Evolutionary conservation across 352 stramenopile genomes (phyloP).

Genomic region (Globisporangium spinosum): DNA sequence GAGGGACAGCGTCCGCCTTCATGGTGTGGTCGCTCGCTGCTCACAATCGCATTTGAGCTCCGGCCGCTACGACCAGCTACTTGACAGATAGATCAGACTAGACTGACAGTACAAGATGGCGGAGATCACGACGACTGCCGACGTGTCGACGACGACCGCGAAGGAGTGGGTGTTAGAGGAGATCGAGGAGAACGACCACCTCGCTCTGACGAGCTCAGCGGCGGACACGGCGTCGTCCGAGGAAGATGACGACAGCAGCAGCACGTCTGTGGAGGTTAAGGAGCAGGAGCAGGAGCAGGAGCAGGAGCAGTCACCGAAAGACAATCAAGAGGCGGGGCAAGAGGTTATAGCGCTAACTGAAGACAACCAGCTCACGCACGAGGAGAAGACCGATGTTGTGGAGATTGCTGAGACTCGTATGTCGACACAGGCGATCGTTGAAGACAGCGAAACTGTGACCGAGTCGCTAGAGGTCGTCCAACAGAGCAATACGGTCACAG

Average conservation of each 20-base stretch:
- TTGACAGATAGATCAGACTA: background rate
- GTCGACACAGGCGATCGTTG: background rate
- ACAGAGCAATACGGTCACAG: background rate
- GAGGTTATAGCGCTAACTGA: background rate
- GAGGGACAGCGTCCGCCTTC: background rate
- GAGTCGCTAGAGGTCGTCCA: background rate
- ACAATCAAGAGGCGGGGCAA: background rate
- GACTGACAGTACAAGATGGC: background rate
- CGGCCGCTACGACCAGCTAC: background rate
- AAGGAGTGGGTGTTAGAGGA: background rate
- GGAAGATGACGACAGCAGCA: conserved; percentile 11
- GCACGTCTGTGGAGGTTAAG: background rate
- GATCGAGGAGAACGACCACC: background rate
- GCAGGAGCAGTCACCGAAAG: background rate
- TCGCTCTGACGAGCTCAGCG: background rate
- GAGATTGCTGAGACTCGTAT: background rate
- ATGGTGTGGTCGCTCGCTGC: background rate
- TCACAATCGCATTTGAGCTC: conserved; percentile 11
- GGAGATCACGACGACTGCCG: background rate
- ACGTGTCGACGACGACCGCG: background rate
- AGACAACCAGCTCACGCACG: conserved; percentile 6
- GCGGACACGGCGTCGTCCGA: conserved; percentile 11
- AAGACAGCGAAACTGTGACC: background rate
- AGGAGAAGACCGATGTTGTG: background rate
- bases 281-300: too few relatives aligned